Evolutionary conservation across 2,329 filamentous ascomycete species (phyloP), one percentile per base, ranked within the genome.

Genomic region (Aspergillus latus): DNA sequence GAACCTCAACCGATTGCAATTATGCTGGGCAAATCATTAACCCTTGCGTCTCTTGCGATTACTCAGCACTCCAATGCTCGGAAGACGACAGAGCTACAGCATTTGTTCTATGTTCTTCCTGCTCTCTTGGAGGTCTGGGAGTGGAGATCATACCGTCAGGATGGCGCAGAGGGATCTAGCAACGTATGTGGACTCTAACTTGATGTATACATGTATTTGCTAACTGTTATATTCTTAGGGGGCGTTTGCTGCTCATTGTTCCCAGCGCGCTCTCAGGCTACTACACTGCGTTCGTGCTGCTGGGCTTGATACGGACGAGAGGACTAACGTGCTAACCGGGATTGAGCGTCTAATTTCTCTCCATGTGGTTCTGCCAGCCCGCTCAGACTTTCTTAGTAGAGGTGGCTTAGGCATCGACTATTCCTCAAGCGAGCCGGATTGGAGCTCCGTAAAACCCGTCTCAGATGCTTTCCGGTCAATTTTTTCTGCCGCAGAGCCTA

Each of bases 331-430:
- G 2, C 56, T 71, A 10, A 67, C 70, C 52, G 64, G 68, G 7
- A 58, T 76, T 47, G 74, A 76, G 58, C 68, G 71, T 44, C 60
- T 73, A 8, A 68, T 74, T 54, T 74, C 71, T 8, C 65, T 76
- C 34, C 74, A 77, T 64, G 68, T 76, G n/a, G 63, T 77, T 1
- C 65, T 77, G 5, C 75, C 74, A 6, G 65, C 72, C 5, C 74
- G 75, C 29, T 66, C 66, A 4, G 62, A 64, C 5, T 78, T 76
- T 59, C 71, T 74, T 44, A 66, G 67, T 6, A 62, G 68, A 57
- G 67, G 71, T 21, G 67, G 67, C 34, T 66, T 67, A 40, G 69
- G 71, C 29, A 70, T 71, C 43, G 65, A 71, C 51, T 70, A 72
- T 58, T 71, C 69, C 29, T 62, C 68, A 16, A 67, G 65, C 15